Conservation (phyloP, 2,329 filamentous ascomycete genomes). For the Sporothrix luriei region DNA sequence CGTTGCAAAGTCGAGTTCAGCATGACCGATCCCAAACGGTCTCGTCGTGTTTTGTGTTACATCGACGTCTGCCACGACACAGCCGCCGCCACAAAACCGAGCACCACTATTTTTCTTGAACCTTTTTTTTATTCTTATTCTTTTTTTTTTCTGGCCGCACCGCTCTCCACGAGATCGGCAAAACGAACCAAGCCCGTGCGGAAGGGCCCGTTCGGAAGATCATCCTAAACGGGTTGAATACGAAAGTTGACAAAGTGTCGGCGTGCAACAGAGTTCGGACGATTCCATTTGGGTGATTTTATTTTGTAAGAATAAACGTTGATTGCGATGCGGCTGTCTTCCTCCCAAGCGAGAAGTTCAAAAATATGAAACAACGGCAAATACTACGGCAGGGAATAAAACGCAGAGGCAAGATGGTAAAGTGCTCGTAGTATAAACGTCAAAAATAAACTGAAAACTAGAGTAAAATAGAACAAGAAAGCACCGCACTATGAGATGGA, state of each 20-base stretch:
- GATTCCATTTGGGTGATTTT: background rate
- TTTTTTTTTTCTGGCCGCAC: background rate
- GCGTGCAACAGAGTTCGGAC: background rate
- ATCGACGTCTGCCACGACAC: constrained; percentile 1
- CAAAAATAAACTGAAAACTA: background rate
- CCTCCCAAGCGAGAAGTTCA: too few relatives aligned
- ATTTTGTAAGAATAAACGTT: background rate
- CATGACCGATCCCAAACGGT: background rate
- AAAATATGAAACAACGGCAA: too few relatives aligned
- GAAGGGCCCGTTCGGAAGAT: constrained; percentile 1
- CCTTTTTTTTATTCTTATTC: background rate
- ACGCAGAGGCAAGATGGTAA: background rate
- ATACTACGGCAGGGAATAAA: too few relatives aligned
- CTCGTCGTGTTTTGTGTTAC: background rate
- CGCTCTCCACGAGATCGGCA: background rate
- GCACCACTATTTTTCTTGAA: background rate
- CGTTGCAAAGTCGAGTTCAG: background rate
- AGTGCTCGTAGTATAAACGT: background rate
- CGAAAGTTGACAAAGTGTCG: constrained; percentile 14
- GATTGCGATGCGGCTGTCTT: background rate
- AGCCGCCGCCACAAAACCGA: constrained; percentile 10
- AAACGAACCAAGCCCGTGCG: constrained; percentile 7
- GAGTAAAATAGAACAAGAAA: background rate
- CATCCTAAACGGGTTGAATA: background rate
- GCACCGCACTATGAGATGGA: background rate